phyloP scores from a whole-genome alignment of 306 rosid species.

The Castanospermum australe region DNA sequence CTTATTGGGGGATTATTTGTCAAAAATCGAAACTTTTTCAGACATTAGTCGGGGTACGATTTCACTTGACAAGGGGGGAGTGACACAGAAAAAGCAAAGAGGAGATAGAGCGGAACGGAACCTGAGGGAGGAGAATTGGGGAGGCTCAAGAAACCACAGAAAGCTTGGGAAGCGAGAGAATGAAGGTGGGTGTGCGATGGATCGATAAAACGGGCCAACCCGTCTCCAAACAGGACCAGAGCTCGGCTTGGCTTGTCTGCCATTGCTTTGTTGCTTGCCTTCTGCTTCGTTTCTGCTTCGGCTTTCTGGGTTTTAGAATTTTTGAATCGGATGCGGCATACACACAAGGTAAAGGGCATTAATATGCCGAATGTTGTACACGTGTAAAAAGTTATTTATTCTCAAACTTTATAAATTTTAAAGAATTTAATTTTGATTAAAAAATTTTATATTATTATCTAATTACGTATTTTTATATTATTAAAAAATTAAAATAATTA shows the following conservation, averaged over 20 bases:
- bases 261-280: conserved; percentile 38
- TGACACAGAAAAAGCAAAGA: neutral
- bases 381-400: too few relatives aligned
- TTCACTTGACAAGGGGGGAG: neutral
- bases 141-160: conserved; percentile 74
- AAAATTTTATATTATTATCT: too few relatives aligned
- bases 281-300: neutral
- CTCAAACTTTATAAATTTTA: too few relatives aligned
- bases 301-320: neutral
- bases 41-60: neutral
- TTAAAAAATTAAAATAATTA: too few relatives aligned
- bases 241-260: conserved; percentile 92
- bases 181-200: conserved; percentile 63
- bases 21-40: neutral
- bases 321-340: conserved; percentile 24
- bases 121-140: conserved; percentile 69
- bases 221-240: conserved; percentile 70
- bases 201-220: conserved; percentile 55
- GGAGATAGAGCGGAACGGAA: conserved; percentile 14
- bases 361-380: neutral
- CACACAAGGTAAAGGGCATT: neutral
- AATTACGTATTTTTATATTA: too few relatives aligned
- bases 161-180: conserved; percentile 60
- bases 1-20: neutral
- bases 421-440: too few relatives aligned